phyloP scores from a whole-genome alignment of 2,329 filamentous ascomycete genomes.

The Botryotinia convoluta region DNA sequence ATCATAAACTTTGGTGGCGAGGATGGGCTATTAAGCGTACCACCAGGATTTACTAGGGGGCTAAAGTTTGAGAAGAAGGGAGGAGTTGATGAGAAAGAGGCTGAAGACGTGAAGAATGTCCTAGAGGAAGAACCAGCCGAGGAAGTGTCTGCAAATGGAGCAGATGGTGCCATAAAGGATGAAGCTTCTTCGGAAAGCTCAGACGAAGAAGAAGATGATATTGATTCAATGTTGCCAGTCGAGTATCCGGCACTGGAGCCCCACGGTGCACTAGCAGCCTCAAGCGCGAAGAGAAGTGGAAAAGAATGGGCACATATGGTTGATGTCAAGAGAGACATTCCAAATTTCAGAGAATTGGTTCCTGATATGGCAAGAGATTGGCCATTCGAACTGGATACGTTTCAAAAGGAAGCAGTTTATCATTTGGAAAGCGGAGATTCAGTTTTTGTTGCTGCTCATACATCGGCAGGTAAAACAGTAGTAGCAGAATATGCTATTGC shows the following conservation, averaged over 20 bases:
- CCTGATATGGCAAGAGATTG: constrained; percentile 95
- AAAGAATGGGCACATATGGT: constrained; percentile 99
- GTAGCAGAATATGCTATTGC: constrained; percentile 98
- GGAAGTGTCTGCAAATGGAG: constrained; percentile 33
- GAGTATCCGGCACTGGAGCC: constrained; percentile 92
- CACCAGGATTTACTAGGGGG: constrained; percentile 79
- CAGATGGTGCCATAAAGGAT: constrained; percentile 35
- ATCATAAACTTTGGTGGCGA: constrained; percentile 80
- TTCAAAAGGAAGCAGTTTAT: constrained; percentile 98
- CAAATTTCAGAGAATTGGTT: constrained; percentile 91
- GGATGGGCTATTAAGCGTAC: constrained; percentile 73
- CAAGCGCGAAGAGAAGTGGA: constrained; percentile 69
- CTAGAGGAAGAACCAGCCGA: constrained; percentile 19
- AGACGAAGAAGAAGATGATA: constrained; percentile 57
- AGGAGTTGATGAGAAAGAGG: constrained; percentile 52
- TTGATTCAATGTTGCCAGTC: constrained; percentile 83
- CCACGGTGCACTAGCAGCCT: constrained; percentile 69
- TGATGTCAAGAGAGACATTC: constrained; percentile 85
- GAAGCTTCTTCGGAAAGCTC: constrained; percentile 38
- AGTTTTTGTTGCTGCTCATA: constrained; percentile 96
- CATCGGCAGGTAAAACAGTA: constrained; percentile 95
- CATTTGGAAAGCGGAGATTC: constrained; percentile 95
- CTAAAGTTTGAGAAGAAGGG: constrained; percentile 65
- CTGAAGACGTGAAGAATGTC: constrained; percentile 32
- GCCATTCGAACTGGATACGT: constrained; percentile 96